Conservation (phyloP, 352 stramenopile species). For the Lagenidium giganteum region DNA sequence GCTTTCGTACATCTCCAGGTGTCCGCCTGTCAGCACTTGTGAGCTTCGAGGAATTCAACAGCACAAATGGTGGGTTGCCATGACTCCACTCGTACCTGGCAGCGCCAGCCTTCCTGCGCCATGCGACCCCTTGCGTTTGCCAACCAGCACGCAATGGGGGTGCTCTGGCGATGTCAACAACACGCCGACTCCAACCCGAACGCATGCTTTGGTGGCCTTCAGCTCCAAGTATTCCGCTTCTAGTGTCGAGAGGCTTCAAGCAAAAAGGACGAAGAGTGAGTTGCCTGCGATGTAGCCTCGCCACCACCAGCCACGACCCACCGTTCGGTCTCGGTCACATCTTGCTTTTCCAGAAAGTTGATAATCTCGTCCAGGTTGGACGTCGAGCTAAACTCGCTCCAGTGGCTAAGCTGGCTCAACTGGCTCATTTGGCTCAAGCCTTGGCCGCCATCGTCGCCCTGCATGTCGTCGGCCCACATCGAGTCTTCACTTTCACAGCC, state of each 20-base stretch:
- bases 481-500: slow-evolving; percentile 50
- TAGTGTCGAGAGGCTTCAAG: slow-evolving; percentile 34
- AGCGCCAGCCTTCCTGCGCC: slow-evolving; percentile 72
- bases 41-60: too few species aligned
- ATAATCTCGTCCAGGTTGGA: slow-evolving; percentile 85
- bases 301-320: slow-evolving; percentile 7
- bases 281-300: background rate
- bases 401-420: slow-evolving; percentile 70
- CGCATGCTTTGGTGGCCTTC: slow-evolving; percentile 40
- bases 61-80: too few species aligned
- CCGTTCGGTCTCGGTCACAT: slow-evolving; percentile 57
- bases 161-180: slow-evolving; percentile 61
- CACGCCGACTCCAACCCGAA: slow-evolving; percentile 75
- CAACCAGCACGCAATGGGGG: slow-evolving; percentile 65
- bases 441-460: slow-evolving; percentile 16
- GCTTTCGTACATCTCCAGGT: slow-evolving; percentile 81
- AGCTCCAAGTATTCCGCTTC: slow-evolving; percentile 62
- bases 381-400: slow-evolving; percentile 78
- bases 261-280: background rate
- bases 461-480: slow-evolving; percentile 57
- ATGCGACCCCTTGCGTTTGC: slow-evolving; percentile 67
- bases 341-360: slow-evolving; percentile 77
- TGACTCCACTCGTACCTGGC: slow-evolving; percentile 35
- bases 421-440: slow-evolving; percentile 64
- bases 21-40: too few species aligned